Base-by-base conservation (phyloP, 352 stramenopile genomes). In the Globisporangium canariense region DNA sequence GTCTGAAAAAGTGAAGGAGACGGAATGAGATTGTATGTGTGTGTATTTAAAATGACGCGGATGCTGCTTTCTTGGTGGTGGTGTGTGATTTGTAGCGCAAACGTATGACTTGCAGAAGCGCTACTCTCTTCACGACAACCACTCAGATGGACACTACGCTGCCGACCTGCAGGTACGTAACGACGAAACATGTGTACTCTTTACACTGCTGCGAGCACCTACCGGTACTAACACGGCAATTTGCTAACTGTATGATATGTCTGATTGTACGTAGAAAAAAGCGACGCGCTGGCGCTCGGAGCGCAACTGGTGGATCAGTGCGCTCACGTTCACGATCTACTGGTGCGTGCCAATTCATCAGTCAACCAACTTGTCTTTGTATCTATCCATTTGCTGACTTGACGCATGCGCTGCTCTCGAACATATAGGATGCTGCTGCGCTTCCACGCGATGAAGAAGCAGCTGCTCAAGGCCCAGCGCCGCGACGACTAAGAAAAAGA, bases 301-400 rank as follows among this genome's bases (percentile, higher is more conserved):
- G 70, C 69, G 84, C 53, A 93, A 93, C 70, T 93, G 82, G 82
- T 93, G 84, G 84, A 93, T 93, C 71, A 91, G 82, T 58, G 83
- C 84, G 25, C 80, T 93, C 32, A 90, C 82, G 36, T 93, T 93
- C 63, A 89, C 80, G 30, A 93, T 93, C 62, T 93, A 93, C 71
- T 93, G 84, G 83, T 90, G 30, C 30, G 76, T 73, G 10, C 13
- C 52, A 8, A 25, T 49, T 49, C 45, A 28, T 47, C n/a, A 10
- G 8, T 3, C 8, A n/a, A 3, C 9, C 6, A 18, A 22, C 11
- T 41, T 25, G 16, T 34, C 32, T 47, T 25, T 6, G 2, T 13
- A 22, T 40, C 10, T 13, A 22, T 40, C 18, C 13, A 16, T 54
- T 22, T 28, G n/a, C 51, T 58, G 18, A 58, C 51, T 14, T 16